Evolutionary conservation across 2,329 filamentous ascomycete species (phyloP), one percentile per base, ranked within the genome.

Genomic region (Achaetomium macrosporum): DNA sequence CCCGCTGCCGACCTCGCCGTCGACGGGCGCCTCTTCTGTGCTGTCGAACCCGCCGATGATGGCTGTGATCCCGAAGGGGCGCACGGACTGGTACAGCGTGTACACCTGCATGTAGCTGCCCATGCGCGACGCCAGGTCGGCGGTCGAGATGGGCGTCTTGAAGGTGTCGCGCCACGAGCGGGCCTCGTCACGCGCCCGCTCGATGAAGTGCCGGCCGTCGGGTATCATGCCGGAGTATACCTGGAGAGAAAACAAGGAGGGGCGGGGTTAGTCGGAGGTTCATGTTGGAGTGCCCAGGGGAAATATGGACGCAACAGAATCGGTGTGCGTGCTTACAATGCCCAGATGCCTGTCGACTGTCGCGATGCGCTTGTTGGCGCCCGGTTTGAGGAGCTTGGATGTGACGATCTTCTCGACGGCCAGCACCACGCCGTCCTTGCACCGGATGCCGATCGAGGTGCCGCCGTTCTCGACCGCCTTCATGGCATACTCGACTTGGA

Each of bases 401-500:
- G 85, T 83, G 71, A 97, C 83, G 67, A 97, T 85, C 81, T 99
- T 99, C 78, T 99, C 93, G 57, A 96, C 85, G 40, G 93, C 93
- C 61, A 99, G 81, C 59, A 99, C 90, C 49, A 99, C 88, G 59
- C 93, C 93, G 71, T 97, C 90, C 76, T 95, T 96, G 81, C 90
- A 96, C 70, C 90, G 83, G 73, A 99, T 96, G 64, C 93, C 93
- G 71, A 99, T 84, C 50, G 91, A 90, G 51, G 93, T 99, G 67
- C 93, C 92, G 62, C 92, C 93, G 67, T 95, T 97, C 77, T 99
- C 93, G 59, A 99, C 93, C 52, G 93, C 93, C 79, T 99, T 99
- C 64, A 95, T 87, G 63, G 93, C 93, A 72, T 99, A 99, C 80
- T 99, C 93, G 72, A 95, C 90, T 75, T 99, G 93, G 74, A 99